Evolutionary conservation across 2,329 filamentous ascomycete species (phyloP).

Genomic region (Penicillium sp.): DNA sequence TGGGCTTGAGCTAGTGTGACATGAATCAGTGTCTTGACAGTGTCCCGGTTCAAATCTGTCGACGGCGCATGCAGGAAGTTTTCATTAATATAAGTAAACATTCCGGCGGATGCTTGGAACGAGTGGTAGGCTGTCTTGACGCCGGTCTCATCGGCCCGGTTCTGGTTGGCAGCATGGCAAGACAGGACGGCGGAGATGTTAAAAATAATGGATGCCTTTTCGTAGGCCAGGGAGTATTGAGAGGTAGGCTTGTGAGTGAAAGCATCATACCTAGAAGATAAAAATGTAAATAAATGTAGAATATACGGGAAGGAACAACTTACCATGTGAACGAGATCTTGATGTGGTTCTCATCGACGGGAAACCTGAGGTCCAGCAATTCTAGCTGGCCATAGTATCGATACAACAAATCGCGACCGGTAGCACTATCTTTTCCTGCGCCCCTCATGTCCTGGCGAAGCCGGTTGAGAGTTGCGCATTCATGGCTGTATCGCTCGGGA

Average conservation of each 20-base stretch:
- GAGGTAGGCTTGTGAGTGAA: slow-evolving; percentile 98
- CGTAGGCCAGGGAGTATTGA: slow-evolving; percentile 94
- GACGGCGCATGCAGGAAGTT: slow-evolving; percentile 98
- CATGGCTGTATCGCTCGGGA: slow-evolving; percentile 90
- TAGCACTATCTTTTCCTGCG: slow-evolving; percentile 92
- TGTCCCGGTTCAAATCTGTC: slow-evolving; percentile 91
- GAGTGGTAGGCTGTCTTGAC: slow-evolving; percentile 97
- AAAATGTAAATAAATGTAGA: background rate
- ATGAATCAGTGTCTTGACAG: slow-evolving; percentile 88
- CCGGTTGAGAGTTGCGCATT: slow-evolving; percentile 91
- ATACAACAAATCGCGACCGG: slow-evolving; percentile 89
- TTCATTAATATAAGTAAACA: slow-evolving; percentile 99
- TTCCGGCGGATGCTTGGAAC: slow-evolving; percentile 95
- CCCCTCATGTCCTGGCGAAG: slow-evolving; percentile 98
- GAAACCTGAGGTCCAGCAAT: slow-evolving; percentile 88
- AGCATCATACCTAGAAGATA: slow-evolving; percentile 79
- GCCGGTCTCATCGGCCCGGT: slow-evolving; percentile 84
- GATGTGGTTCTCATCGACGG: slow-evolving; percentile 97
- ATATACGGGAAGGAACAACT: slow-evolving; percentile 16
- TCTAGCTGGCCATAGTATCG: slow-evolving; percentile 98
- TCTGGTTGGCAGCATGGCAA: slow-evolving; percentile 90
- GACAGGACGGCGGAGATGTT: slow-evolving; percentile 97
- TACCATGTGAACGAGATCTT: slow-evolving; percentile 99
- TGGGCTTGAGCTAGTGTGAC: slow-evolving; percentile 95
- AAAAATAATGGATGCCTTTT: slow-evolving; percentile 99